Evolutionary conservation across 805 yeast species (phyloP), one percentile per base, ranked within the genome.

Genomic region (Barnettozyma pratensis): DNA sequence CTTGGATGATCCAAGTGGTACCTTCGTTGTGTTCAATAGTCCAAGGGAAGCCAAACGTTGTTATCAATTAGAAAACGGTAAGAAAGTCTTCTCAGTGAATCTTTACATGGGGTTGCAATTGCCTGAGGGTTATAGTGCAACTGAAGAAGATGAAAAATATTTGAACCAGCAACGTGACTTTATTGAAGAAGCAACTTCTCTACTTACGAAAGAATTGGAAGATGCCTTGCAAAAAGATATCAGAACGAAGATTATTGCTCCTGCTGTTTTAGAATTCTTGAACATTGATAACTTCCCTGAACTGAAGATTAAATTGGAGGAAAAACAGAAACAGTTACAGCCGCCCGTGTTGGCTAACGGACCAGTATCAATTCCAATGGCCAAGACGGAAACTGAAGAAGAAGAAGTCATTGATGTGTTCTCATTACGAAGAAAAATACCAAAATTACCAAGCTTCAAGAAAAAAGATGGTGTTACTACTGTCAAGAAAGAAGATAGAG

Each of bases 241-340:
- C 27, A 73, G 86, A 54, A 92, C 82, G 58, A 77, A 88, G 51
- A 67, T 86, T 4, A 75, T 87, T 27, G 90, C 86, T 0, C 88
- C 94, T 0, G 72, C 75, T 2, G 77, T 89, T 14, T 70, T 85
- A 46, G 82, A 82, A 31, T 65, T 76, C 19, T 70, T 89, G 54
- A 75, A 78, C 48, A 82, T 81, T 37, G 77, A 76, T 4, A 75
- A 74, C 37, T 84, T 77, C 58, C 85, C 87, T 1, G 76, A 73
- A 4, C 60, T 68, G 27, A 49, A 70, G 45, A 63, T 67, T n/a
- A 62, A 73, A 54, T 62, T 67, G 32, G 34, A 39, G 38, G 40
- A 37, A 39, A 34, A 39, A 6, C 41, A 39, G 25, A 47, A 43
- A 32, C 35, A 30, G 3, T 39, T 31, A 30, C 30, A 31, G 7